A percentile compares a stretch with the other conserved stretches of the same genome.
These are phyloP conservation scores for Sporothrix brunneoviolacea DNA, from an alignment of 2,329 filamentous ascomycete genomes.

Conservation along the genomic window DNA sequence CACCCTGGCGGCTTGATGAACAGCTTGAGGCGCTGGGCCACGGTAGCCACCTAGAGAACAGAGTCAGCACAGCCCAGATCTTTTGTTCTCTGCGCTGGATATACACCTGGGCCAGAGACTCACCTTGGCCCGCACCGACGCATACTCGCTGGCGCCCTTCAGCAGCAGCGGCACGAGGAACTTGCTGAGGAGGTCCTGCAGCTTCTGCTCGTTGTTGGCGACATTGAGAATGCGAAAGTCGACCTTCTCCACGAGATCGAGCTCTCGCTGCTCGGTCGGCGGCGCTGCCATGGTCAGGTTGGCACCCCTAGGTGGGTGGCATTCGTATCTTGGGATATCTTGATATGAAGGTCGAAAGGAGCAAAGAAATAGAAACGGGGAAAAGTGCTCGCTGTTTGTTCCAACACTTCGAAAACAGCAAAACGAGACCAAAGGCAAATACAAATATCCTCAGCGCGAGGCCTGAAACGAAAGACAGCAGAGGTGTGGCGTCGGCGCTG, in stretches of 20 bases:
- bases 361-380: no score
- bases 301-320: background rate
- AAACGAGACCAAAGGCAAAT: no score
- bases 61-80: background rate
- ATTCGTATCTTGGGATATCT: no score
- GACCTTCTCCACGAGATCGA: slow-evolving; percentile 76
- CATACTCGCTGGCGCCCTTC: slow-evolving; percentile 76
- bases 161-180: slow-evolving; percentile 78
- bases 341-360: no score
- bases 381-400: no score
- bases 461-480: background rate
- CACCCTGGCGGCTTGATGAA: slow-evolving; percentile 48
- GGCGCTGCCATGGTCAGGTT: slow-evolving; percentile 11
- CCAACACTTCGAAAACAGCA: no score
- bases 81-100: no score
- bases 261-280: slow-evolving; percentile 58
- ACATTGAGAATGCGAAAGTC: slow-evolving; percentile 74
- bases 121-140: slow-evolving; percentile 72
- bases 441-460: no score
- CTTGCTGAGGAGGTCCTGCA: slow-evolving; percentile 68
- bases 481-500: background rate
- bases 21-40: slow-evolving; percentile 45
- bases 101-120: no score
- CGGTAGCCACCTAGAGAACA: slow-evolving; percentile 38
- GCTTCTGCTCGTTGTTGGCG: slow-evolving; percentile 75